Evolutionary conservation across 352 stramenopile species (phyloP).

Genomic region (Peronospora destructor): DNA sequence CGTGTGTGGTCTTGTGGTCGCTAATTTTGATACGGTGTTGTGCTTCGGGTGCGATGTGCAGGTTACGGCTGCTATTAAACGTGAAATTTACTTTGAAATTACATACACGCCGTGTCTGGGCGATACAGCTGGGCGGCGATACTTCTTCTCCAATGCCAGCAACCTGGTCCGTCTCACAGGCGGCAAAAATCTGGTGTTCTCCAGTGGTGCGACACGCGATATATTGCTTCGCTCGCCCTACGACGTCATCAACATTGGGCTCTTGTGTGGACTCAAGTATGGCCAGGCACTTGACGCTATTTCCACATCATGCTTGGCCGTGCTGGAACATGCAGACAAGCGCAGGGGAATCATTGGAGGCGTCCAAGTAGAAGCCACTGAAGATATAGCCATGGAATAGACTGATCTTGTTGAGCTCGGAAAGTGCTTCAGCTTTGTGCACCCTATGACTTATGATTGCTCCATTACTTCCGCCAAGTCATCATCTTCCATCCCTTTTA

Average conservation of each 20-base stretch:
- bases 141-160: constrained; percentile 84
- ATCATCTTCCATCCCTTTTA: constrained; percentile 12
- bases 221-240: constrained; percentile 76
- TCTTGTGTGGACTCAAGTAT: constrained; percentile 68
- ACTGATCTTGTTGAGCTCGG: constrained; percentile 8
- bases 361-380: constrained; percentile 30
- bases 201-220: constrained; percentile 63
- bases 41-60: constrained; percentile 16
- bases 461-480: constrained; percentile 26
- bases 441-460: constrained; percentile 13
- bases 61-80: constrained; percentile 66
- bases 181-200: constrained; percentile 63
- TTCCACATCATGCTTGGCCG: constrained; percentile 42
- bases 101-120: constrained; percentile 70
- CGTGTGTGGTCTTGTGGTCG: neutral
- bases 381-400: constrained; percentile 46
- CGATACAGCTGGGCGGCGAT: constrained; percentile 66
- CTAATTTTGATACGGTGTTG: constrained; percentile 1
- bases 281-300: constrained; percentile 61
- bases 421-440: neutral
- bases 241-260: constrained; percentile 73
- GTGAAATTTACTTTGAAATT: constrained; percentile 72
- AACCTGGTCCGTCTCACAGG: constrained; percentile 69
- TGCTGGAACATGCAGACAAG: constrained; percentile 54
- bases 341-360: constrained; percentile 47